Evolutionary conservation across 148 eudicot species (phyloP), one percentile per base, ranked within the genome.

Genomic region (Polygonum aviculare): DNA sequence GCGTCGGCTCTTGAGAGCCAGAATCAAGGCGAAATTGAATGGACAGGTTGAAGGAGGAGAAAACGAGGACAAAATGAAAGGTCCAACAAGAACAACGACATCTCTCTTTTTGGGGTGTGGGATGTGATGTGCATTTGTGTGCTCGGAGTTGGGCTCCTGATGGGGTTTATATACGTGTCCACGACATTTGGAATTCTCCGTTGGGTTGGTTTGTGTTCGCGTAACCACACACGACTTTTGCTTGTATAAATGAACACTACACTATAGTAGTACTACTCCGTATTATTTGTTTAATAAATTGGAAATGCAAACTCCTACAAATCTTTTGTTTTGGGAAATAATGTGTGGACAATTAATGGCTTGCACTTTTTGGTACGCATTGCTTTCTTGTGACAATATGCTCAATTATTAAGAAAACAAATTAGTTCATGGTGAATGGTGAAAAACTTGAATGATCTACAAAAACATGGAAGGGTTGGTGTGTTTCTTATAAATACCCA

Each of bases 41-140:
- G 21, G 4, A 67, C 72, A 33, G 40, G 69, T 31, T 31, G 69
- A 67, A 14, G 69, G 39, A 60, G 67, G 67, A 62, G 69, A 62
- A 62, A 0, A 62, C 69, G 69, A 62, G 69, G 36, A 31, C 39
- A 45, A 38, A 35, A 45, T 15, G 44, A 41, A 67, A 67, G 72
- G 44, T 67, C 44, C 72, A 38, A 38, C 8, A 38, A 67, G 21
- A 67, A 6, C 72, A 67, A 67, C 72, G 72, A 67, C 72, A 67
- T 67, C 72, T 36, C 70, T 35, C 41, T 36, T 10, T 38, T 16
- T 2, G 19, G 36, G 71, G 31, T 26, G 31, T 26, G 15, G 71
- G 38, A 14, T 35, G 69, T 63, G 39, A 63, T 63, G 69, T 63
- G 69, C 18, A 9, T 19, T 57, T 57, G 19, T 14, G 55, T 16